Evolutionary conservation across 495 filamentous ascomycete genomes (phyloP).

Genomic region (Hypomontagnella monticulosa): DNA sequence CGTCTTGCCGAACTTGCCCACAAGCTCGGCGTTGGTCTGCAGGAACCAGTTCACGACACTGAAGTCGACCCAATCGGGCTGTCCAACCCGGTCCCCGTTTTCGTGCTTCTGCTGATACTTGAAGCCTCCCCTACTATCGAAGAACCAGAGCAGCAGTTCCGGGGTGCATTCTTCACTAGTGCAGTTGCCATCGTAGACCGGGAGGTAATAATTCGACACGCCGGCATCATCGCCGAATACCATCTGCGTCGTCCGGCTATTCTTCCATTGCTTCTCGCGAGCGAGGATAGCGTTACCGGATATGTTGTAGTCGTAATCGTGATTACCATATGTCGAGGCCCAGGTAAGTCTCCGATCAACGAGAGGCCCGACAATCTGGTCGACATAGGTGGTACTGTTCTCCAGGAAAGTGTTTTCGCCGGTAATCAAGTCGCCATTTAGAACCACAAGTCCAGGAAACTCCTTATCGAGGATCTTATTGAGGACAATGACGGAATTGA

Average conservation of each 20-base stretch:
- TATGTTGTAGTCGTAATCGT: slow-evolving; percentile 71
- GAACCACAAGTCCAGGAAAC: slow-evolving; percentile 65
- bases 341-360: slow-evolving; percentile 62
- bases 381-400: slow-evolving; percentile 68
- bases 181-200: slow-evolving; percentile 50
- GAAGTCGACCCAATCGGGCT: slow-evolving; percentile 58
- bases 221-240: slow-evolving; percentile 56
- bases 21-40: slow-evolving; percentile 56
- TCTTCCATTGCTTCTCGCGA: slow-evolving; percentile 62
- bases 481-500: slow-evolving; percentile 67
- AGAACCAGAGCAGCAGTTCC: slow-evolving; percentile 75
- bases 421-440: slow-evolving; percentile 80
- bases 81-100: slow-evolving; percentile 41
- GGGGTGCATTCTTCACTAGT: slow-evolving; percentile 37
- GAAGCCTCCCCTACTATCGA: slow-evolving; percentile 73
- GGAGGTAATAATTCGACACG: slow-evolving; percentile 76
- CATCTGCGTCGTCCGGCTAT: slow-evolving; percentile 65
- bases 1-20: slow-evolving; percentile 46
- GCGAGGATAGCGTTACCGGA: slow-evolving; percentile 62
- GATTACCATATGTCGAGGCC: slow-evolving; percentile 80
- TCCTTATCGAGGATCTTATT: slow-evolving; percentile 68
- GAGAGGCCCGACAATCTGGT: slow-evolving; percentile 68
- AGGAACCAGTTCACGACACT: slow-evolving; percentile 70
- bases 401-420: slow-evolving; percentile 69
- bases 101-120: slow-evolving; percentile 58